Evolutionary conservation across 805 yeast genomes (phyloP), one percentile per base, ranked within the genome.

Genomic region (Kockiozyma suomiensis): DNA sequence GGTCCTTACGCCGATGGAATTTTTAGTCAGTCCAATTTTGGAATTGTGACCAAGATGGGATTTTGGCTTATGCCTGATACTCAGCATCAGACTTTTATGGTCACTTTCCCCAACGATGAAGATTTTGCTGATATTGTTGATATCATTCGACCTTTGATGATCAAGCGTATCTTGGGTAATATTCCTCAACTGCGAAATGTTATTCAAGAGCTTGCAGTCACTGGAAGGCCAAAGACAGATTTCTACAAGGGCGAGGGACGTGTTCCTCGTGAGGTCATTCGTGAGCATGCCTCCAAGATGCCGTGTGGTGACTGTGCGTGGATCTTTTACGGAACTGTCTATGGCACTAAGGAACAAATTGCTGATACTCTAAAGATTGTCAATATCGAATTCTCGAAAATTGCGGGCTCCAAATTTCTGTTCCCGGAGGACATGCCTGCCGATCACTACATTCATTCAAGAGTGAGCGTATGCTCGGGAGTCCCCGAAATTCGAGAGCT

Each of bases 21-120:
- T n/a, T 52, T 52, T 38, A 52, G 50, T 12, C 56, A 42, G 32
- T 52, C 56, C 41, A 38, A 38, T 26, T 42, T 41, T 32, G 56
- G 56, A 4, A 52, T 52, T 26, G 56, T 52, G n/a, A 52, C 56
- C 8, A 52, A 52, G 50, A 30, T 52, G 50, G 56, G 56, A 8
- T 32, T 52, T 17, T 52, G 56, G 56, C 43, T 52, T 19, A 52
- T 52, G 56, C 54, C 54, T 7, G 54, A 26, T 4, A 50, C 54
- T 5, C 46, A 40, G 38, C 54, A 50, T 33, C 47, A 33, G 26
- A 50, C 54, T 10, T 50, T 50, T 33, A 50, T 50, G 54, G 38
- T 28, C 21, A 40, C 54, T n/a, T 50, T 50, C 32, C 54, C 54
- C n/a, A 8, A 43, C 4, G 54, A 40, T 19, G 54, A 50, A 26